Percentiles rank a stretch among this genome's conserved stretches.
Evolutionary conservation across 2,329 filamentous ascomycete genomes (phyloP).

Genomic region (Beauveria asiatica): DNA sequence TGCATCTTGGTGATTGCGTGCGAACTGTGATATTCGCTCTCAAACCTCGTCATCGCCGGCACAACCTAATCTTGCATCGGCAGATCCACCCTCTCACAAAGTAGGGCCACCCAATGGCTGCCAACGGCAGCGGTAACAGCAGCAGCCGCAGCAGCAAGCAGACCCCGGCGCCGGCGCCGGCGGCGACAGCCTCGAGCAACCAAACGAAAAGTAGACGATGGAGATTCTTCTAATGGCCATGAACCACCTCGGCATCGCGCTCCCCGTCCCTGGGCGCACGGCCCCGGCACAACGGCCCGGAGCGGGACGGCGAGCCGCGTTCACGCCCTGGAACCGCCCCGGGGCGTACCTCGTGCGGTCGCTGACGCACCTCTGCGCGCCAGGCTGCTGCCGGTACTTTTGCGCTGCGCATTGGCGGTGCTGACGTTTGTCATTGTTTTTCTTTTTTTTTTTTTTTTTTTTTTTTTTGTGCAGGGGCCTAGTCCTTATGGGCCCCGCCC

Average conservation of each 20-base stretch:
- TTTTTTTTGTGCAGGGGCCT: too few species aligned
- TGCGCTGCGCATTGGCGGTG: constrained; percentile 24
- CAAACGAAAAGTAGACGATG: too few species aligned
- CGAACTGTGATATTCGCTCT: background rate
- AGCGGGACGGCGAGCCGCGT: constrained; percentile 29
- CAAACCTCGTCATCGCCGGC: background rate
- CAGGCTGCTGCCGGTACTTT: too few species aligned
- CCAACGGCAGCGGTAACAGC: background rate
- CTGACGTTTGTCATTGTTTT: too few species aligned
- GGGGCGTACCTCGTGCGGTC: constrained; percentile 31
- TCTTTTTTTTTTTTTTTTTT: too few species aligned
- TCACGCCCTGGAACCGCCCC: constrained; percentile 30
- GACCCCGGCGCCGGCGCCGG: background rate
- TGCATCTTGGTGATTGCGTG: background rate
- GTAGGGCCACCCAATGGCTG: background rate
- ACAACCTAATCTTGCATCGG: too few species aligned
- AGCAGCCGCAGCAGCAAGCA: background rate
- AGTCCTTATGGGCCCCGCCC: too few species aligned
- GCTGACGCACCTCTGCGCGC: constrained; percentile 36
- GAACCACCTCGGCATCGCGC: constrained; percentile 31
- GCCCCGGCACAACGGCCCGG: constrained; percentile 26
- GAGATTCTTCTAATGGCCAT: constrained; percentile 38
- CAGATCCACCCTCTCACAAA: too few species aligned
- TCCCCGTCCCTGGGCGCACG: constrained; percentile 34
- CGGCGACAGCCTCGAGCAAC: background rate